These are phyloP conservation scores for Kwoniella bestiolae DNA, from an alignment of 768 basidiomycete species.

Conservation along the genomic window DNA sequence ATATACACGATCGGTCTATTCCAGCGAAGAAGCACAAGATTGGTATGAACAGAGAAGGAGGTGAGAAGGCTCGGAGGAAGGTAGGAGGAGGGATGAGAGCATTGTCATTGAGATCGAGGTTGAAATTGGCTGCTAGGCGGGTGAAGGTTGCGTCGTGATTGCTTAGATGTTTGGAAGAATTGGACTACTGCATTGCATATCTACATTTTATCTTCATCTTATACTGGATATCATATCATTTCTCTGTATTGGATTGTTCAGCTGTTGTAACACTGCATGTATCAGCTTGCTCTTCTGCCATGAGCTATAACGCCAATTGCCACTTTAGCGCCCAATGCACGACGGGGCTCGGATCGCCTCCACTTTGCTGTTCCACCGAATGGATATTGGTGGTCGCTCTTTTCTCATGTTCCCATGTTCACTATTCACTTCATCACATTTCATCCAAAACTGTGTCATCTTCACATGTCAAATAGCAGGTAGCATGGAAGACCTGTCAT, in stretches of 20 bases:
- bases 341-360: background rate
- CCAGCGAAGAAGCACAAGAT: background rate
- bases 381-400: too few species aligned
- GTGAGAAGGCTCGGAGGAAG: background rate
- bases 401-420: too few species aligned
- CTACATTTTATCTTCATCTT: background rate
- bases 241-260: background rate
- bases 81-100: slow-evolving; percentile 10
- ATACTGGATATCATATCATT: background rate
- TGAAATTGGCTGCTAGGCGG: slow-evolving; percentile 16
- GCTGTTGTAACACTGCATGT: background rate
- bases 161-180: background rate
- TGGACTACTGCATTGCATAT: background rate
- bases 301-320: background rate
- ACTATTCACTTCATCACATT: too few species aligned
- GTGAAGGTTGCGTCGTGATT: slow-evolving; percentile 1
- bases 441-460: too few species aligned
- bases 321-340: background rate
- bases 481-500: background rate
- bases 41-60: background rate
- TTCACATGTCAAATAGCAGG: too few species aligned
- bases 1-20: background rate
- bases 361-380: background rate
- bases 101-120: slow-evolving; percentile 30
- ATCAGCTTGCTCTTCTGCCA: background rate